Evolutionary conservation across 768 basidiomycete species (phyloP), one percentile per base, ranked within the genome.

Genomic region (Lactarius sanguifluus): DNA sequence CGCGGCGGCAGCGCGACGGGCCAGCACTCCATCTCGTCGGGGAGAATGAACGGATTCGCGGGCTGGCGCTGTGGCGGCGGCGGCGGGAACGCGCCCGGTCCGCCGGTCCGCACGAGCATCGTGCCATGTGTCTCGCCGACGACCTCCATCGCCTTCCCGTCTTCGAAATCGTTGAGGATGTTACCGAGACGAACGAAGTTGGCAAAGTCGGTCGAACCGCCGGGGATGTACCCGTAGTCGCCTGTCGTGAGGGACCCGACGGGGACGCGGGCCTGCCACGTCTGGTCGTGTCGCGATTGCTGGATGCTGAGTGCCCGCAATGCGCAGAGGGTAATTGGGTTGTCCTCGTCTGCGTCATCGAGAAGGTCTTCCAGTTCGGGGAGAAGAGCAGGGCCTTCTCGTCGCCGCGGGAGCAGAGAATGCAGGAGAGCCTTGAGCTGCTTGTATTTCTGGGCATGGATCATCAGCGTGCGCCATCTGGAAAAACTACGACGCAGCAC

Each of bases 331-430:
- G 68, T 62, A 12, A 66, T 36, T 10, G 67, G 62, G 34, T 58
- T 59, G 12, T 69, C 52, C 2, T 52, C 55, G 15, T 70, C 69
- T 25, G 52, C 57, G 9, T 66, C 68, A 47, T 69, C 65, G 59
- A 71, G 70, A n/a, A 69, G 61, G 18, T 70, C 70, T 30, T 66
- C 64, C 8, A 71, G 59, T 20, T 63, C 62, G 20, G 70, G 28
- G 12, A 28, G 40, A 16, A 71, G 70, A 3, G 16, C 36, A 12
- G 57, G 57, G 40, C 60, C 64, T 20, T 66, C 68, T 32, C 59
- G 20, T 30, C 43, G 38, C 25, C 58, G 56, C 3, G 70, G 70
- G 13, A 71, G 68, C 4, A 71, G 63, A 8, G 58, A 66, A n/a
- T 45, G 68, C 16, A 71, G 30, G n/a, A 71, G 65, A 41, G 59